These are phyloP conservation scores for Rossbeevera mucosa DNA, from an alignment of 768 basidiomycete species.

Conservation along the genomic window DNA sequence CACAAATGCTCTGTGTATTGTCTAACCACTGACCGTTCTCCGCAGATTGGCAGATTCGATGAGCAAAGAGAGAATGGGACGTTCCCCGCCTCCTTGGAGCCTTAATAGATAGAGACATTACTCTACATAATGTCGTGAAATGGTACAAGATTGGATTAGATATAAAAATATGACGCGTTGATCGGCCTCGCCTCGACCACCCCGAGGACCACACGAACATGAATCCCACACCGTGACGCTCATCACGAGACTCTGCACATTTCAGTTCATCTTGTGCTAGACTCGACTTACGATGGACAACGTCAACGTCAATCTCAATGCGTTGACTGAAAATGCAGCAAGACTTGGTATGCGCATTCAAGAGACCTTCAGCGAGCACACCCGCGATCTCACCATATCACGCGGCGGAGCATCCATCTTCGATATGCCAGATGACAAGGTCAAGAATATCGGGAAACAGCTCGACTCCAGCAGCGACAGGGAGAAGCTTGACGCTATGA, in stretches of 20 bases:
- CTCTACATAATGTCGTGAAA: conserved; percentile 1
- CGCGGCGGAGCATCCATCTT: conserved; percentile 53
- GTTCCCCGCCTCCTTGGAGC: conserved; percentile 89
- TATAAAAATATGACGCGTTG: background rate
- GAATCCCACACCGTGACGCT: background rate
- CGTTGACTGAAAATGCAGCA: conserved; percentile 75
- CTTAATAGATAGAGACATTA: conserved; percentile 36
- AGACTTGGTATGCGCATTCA: conserved; percentile 79
- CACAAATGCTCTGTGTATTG: background rate
- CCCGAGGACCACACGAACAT: background rate
- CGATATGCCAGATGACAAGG: conserved; percentile 74
- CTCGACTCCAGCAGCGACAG: conserved; percentile 84
- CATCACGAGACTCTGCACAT: background rate
- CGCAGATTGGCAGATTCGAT: conserved; percentile 82
- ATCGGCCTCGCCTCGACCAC: background rate
- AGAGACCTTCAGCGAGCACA: conserved; percentile 77
- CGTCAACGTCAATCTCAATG: conserved; percentile 33
- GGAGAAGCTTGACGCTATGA: conserved; percentile 94
- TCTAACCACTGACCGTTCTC: background rate
- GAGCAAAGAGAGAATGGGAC: conserved; percentile 91
- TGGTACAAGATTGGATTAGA: conserved; percentile 7
- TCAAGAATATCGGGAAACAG: conserved; percentile 77
- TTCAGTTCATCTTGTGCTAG: background rate
- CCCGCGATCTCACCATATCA: conserved; percentile 63
- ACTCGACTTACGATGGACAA: conserved; percentile 26